Conservation (phyloP, 805 yeast species). For the Kodamaea hsintzibuensis region DNA sequence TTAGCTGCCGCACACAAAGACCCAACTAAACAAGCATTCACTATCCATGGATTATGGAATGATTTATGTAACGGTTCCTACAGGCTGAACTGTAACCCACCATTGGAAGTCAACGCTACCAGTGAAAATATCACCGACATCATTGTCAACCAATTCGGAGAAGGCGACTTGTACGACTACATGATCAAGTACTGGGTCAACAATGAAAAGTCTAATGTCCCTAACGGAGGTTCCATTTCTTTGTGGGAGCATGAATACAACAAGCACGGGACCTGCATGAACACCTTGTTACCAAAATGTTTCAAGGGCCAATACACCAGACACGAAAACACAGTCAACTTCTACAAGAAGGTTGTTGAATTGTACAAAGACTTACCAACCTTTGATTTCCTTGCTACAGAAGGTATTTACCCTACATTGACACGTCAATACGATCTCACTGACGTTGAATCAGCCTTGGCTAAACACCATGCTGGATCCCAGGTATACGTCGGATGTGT, state of each 20-base stretch:
- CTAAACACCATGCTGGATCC: conserved; percentile 30
- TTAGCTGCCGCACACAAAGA: conserved; percentile 9
- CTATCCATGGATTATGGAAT: conserved; percentile 49
- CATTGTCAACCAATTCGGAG: conserved; percentile 26
- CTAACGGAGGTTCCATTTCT: conserved; percentile 28
- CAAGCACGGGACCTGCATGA: conserved; percentile 46
- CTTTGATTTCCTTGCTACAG: conserved; percentile 32
- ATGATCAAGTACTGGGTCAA: conserved; percentile 32
- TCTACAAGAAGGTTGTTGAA: conserved; percentile 30
- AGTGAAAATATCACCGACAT: conserved; percentile 27
- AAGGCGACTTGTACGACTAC: conserved; percentile 25
- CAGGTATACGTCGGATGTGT: conserved; percentile 39
- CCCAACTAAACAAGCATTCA: conserved; percentile 30
- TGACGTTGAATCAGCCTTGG: conserved; percentile 35
- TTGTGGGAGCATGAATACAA: conserved; percentile 47
- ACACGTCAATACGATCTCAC: conserved; percentile 31
- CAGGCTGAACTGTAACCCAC: conserved; percentile 36
- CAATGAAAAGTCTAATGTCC: conserved; percentile 17
- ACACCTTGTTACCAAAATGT: conserved; percentile 37
- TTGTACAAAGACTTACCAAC: conserved; percentile 34
- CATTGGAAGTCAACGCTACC: conserved; percentile 27
- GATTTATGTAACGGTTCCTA: conserved; percentile 44
- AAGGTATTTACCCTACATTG: conserved; percentile 39
- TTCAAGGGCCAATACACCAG: conserved; percentile 32
- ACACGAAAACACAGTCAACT: conserved; percentile 31